Conservation (phyloP, 176 grass and related monocot genomes). For the Oryza punctata region DNA sequence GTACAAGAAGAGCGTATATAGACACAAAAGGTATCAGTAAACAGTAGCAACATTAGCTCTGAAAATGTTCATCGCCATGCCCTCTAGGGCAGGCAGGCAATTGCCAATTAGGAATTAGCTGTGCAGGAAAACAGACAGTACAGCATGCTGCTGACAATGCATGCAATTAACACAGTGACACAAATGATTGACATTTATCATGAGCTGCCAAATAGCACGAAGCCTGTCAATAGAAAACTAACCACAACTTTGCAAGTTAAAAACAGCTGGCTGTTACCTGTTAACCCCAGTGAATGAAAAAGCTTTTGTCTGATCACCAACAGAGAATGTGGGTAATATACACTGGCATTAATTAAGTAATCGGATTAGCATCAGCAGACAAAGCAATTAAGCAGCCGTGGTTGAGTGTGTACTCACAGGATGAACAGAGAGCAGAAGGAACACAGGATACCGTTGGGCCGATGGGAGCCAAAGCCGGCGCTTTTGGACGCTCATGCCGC, state of each 20-base stretch:
- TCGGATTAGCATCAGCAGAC: neutral
- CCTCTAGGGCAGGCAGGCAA: neutral
- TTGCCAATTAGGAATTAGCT: neutral
- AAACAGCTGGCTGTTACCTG: neutral
- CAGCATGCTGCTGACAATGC: neutral
- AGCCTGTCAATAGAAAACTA: neutral
- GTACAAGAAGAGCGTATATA: neutral
- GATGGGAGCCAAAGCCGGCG: neutral
- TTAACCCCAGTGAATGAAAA: neutral
- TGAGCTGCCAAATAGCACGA: neutral
- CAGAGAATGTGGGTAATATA: neutral
- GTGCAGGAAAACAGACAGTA: neutral
- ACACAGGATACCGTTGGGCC: neutral
- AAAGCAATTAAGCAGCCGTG: neutral
- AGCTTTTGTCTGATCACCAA: neutral
- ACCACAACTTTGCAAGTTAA: neutral
- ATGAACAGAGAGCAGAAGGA: neutral
- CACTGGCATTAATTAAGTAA: neutral
- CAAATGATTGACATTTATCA: slow-evolving; percentile 17
- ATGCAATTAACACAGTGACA: slow-evolving; percentile 12
- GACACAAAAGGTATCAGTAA: neutral
- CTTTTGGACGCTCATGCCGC: slow-evolving; percentile 34
- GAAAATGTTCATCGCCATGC: slow-evolving; percentile 16
- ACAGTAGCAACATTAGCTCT: neutral
- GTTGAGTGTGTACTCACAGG: neutral